Evolutionary conservation across 2,329 filamentous ascomycete genomes (phyloP), one percentile per base, ranked within the genome.

Genomic region (Venturia carpophila): DNA sequence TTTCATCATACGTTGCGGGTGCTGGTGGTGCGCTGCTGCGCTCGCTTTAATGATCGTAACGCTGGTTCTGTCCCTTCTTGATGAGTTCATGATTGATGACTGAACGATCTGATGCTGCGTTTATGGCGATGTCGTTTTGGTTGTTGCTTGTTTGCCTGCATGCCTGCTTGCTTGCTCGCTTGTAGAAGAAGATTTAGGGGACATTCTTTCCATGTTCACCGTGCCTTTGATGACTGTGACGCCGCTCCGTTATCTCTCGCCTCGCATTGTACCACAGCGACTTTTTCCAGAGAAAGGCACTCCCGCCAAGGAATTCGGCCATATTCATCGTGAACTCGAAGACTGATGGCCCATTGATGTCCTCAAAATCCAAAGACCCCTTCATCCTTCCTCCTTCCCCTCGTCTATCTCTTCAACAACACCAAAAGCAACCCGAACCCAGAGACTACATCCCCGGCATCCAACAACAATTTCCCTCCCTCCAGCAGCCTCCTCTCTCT

Each of bases 381-480:
- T 24, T 49, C 45, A 49, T 24, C n/a, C 45, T n/a, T 49, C 45
- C 45, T 49, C 45, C 24, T 49, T 43, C 27, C 24, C 62, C 5
- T 45, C 62, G 2, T 55, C 47, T 9, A 15, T 24, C 45, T 39
- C 45, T 19, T 77, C 79, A 65, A 79, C 79, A 60, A 83, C 78
- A 27, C 79, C 82, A 77, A 87, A 87, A 68, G 82, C 74, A 56
- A 87, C 79, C 71, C 82, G 82, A 67, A 87, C 77, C 81, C 83
- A 87, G 66, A 87, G 76, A 78, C 84, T 87, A 73, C 85, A 87
- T 43, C 85, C 84, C 65, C 78, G 77, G 75, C 85, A 87, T 2
- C 83, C 84, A 21, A 84, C 79, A 58, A 85, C 75, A 67, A 87
- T 76, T 74, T 87, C 85, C 30, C 79, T 82, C 68, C 79, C 84